phyloP scores from a whole-genome alignment of 306 rosid species.

The Cucurbita moschata region DNA sequence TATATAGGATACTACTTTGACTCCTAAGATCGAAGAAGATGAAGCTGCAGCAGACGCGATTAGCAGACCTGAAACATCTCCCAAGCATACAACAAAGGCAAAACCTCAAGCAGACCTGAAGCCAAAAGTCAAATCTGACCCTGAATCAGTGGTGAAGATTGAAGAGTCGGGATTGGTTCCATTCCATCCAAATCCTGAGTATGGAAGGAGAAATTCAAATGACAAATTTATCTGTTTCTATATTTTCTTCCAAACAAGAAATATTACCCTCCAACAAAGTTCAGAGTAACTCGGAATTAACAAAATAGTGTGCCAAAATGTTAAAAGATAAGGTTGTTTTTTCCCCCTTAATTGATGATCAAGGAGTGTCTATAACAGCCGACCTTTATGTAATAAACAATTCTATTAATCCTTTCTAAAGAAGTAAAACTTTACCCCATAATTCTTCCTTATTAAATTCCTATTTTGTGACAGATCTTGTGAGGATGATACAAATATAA shows the following conservation, averaged over 20 bases:
- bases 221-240: neutral
- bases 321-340: neutral
- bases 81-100: slow-evolving; percentile 9
- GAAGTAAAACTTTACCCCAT: slow-evolving; percentile 36
- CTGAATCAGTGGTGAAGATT: neutral
- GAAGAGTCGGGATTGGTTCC: neutral
- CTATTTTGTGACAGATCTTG: slow-evolving; percentile 46
- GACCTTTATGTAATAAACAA: neutral
- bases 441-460: slow-evolving; percentile 42
- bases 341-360: neutral
- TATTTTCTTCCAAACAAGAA: neutral
- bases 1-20: slow-evolving; percentile 39
- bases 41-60: slow-evolving; percentile 22
- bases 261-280: neutral
- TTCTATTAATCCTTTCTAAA: neutral
- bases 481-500: slow-evolving; percentile 45
- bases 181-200: neutral
- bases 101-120: slow-evolving; percentile 3
- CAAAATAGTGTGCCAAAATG: slow-evolving; percentile 1
- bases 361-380: slow-evolving; percentile 1
- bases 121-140: neutral
- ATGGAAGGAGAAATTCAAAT: neutral
- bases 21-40: slow-evolving; percentile 58
- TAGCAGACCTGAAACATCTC: slow-evolving; percentile 13
- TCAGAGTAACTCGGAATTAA: neutral